phyloP scores from a whole-genome alignment of 176 grass and related monocot genomes.

The Lolium multiflorum region DNA sequence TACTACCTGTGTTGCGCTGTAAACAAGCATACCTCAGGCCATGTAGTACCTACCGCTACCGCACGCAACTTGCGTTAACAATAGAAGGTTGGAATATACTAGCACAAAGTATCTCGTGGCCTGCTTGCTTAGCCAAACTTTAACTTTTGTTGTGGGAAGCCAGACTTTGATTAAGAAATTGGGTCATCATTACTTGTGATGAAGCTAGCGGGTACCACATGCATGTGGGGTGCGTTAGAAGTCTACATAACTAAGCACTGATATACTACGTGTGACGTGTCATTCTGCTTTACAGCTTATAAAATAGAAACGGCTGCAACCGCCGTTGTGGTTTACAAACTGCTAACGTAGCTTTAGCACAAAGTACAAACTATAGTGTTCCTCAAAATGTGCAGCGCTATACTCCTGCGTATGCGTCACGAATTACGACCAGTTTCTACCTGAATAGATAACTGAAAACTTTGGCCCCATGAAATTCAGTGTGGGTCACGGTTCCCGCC shows the following conservation, averaged over 20 bases:
- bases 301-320: not conserved
- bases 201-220: not conserved
- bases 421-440: not conserved
- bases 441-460: too few relatives aligned
- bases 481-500: conserved; percentile 4
- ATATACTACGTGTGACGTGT: not conserved
- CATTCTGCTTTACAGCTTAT: not conserved
- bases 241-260: not conserved
- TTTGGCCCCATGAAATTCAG: too few relatives aligned
- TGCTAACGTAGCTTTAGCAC: not conserved
- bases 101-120: not conserved
- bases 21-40: not conserved
- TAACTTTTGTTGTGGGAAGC: not conserved
- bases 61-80: not conserved
- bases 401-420: not conserved
- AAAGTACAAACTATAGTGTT: not conserved
- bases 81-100: not conserved
- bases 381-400: conserved; percentile 11
- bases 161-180: not conserved
- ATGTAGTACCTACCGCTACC: conserved; percentile 1
- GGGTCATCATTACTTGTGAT: not conserved
- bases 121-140: conserved; percentile 13
- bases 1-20: not conserved
- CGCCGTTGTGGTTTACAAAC: not conserved
- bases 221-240: not conserved